These are phyloP conservation scores for Bruguiera parviflora DNA, from an alignment of 345 rosid genomes.

Conservation along the genomic window DNA sequence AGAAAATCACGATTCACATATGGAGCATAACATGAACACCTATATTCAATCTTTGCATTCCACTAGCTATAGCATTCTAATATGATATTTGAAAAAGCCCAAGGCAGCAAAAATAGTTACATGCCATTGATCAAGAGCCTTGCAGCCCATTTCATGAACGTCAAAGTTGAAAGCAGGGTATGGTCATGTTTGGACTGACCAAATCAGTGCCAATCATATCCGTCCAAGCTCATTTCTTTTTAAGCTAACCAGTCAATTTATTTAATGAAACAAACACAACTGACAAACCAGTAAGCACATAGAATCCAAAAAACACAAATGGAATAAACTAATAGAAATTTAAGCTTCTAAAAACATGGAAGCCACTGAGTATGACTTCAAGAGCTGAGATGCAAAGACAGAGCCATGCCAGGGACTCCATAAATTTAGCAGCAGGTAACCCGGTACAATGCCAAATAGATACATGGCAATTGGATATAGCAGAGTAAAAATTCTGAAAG, in stretches of 20 bases:
- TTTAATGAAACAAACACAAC: neutral
- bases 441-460: too few species aligned
- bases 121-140: neutral
- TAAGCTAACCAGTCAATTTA: neutral
- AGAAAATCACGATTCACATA: neutral
- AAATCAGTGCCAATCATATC: neutral
- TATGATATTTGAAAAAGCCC: too few species aligned
- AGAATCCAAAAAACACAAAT: neutral
- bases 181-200: neutral
- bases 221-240: neutral
- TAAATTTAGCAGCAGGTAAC: too few species aligned
- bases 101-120: too few species aligned
- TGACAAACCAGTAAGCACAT: neutral
- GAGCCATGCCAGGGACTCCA: too few species aligned
- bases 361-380: too few species aligned
- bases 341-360: too few species aligned
- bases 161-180: neutral
- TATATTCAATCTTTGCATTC: neutral
- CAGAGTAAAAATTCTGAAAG: neutral
- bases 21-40: neutral
- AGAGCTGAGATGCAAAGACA: too few species aligned
- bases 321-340: neutral
- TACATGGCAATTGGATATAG: neutral
- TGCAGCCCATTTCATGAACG: neutral
- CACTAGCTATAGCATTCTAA: neutral